phyloP scores from a whole-genome alignment of 2,329 filamentous ascomycete genomes.

The Colletotrichum coccodes region DNA sequence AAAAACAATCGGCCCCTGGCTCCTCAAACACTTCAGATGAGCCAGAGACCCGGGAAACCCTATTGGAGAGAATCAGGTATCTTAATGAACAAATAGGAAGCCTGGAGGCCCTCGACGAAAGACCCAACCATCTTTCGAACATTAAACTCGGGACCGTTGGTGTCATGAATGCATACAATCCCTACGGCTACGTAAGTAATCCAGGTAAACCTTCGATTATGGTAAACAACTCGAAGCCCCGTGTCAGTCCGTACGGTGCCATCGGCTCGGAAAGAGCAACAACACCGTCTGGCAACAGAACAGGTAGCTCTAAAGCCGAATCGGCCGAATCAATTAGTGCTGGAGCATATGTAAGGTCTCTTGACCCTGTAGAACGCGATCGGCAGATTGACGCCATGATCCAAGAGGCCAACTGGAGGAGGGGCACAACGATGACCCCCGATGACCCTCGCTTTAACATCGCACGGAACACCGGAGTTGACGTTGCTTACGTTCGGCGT shows the following conservation, averaged over 20 bases:
- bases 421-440: background rate
- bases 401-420: background rate
- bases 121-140: background rate
- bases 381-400: background rate
- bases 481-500: background rate
- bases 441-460: background rate
- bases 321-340: background rate
- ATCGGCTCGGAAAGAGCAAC: background rate
- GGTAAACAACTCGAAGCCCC: background rate
- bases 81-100: background rate
- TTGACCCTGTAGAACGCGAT: background rate
- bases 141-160: background rate
- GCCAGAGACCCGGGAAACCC: background rate
- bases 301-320: background rate
- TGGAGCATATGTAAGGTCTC: background rate
- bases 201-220: background rate
- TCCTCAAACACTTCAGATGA: background rate
- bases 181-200: background rate
- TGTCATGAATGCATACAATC: background rate
- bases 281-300: background rate
- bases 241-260: background rate
- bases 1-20: background rate
- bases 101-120: background rate
- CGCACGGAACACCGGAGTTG: background rate
- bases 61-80: background rate